Conservation (phyloP, 192 early-diverging fungal genomes). For the Cetraspora pellucida region DNA sequence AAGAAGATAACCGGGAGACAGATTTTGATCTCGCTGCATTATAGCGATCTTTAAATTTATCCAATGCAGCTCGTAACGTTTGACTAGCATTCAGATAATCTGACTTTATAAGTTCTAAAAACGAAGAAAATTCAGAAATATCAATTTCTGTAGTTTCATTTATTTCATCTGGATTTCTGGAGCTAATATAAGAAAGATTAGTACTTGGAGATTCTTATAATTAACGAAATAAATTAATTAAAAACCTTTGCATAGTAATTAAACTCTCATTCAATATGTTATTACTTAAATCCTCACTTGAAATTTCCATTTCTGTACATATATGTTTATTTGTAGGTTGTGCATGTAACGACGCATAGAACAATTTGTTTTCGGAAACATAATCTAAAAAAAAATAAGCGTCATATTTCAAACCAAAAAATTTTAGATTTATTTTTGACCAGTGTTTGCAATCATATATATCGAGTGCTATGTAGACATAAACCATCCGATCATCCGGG, state of each 20-base stretch:
- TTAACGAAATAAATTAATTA: no score
- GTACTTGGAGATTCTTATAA: neutral
- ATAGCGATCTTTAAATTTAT: neutral
- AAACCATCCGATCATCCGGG: neutral
- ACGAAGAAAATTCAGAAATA: neutral
- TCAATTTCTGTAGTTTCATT: neutral
- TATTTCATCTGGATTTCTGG: neutral
- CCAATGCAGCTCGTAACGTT: neutral
- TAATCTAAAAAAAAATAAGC: neutral
- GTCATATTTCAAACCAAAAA: neutral
- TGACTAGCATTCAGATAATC: neutral
- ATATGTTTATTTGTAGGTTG: no score
- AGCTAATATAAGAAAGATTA: neutral
- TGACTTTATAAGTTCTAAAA: neutral
- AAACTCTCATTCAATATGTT: neutral
- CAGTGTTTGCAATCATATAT: neutral
- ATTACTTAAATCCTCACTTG: neutral
- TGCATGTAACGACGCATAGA: neutral
- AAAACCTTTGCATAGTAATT: neutral
- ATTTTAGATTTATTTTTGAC: neutral
- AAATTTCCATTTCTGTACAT: no score
- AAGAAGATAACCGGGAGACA: neutral
- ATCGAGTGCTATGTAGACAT: neutral
- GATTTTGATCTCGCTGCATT: neutral
- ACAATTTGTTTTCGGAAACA: neutral